Conservation (phyloP, 2,329 filamentous ascomycete species). For the Talaromyces rugulosus region DNA sequence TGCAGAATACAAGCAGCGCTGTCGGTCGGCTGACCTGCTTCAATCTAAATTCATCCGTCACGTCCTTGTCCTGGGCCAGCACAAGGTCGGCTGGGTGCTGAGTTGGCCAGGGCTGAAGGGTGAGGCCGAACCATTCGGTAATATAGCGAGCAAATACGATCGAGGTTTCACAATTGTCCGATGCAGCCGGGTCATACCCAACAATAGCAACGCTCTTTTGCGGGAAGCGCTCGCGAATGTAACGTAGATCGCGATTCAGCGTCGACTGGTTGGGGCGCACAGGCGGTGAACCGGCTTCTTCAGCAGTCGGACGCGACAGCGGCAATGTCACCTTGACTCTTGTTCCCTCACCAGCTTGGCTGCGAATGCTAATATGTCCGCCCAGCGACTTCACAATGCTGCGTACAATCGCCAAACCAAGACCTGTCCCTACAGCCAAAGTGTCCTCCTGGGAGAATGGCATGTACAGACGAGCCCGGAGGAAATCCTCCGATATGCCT, state of each 20-base stretch:
- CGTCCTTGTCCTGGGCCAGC: conserved; percentile 28
- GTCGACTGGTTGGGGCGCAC: conserved; percentile 20
- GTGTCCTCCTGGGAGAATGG: conserved; percentile 58
- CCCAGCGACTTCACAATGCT: conserved; percentile 57
- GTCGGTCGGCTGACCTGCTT: conserved; percentile 19
- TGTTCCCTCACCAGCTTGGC: conserved; percentile 52
- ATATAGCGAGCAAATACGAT: conserved; percentile 27
- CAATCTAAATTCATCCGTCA: conserved; percentile 19
- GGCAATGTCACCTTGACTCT: conserved; percentile 49
- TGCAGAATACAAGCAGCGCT: conserved; percentile 35
- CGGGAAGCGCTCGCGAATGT: conserved; percentile 23
- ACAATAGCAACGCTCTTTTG: conserved; percentile 27
- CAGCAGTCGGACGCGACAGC: conserved; percentile 28
- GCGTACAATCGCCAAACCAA: conserved; percentile 63
- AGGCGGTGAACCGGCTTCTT: conserved; percentile 20
- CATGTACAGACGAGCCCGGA: conserved; percentile 57
- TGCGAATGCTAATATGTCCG: conserved; percentile 56
- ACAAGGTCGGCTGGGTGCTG: conserved; percentile 28
- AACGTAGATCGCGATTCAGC: conserved; percentile 18
- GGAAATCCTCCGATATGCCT: conserved; percentile 61
- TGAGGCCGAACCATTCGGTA: conserved; percentile 34
- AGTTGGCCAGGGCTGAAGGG: conserved; percentile 28
- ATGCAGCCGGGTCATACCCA: conserved; percentile 21
- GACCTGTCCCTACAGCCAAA: conserved; percentile 45
- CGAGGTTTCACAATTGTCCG: conserved; percentile 19